Evolutionary conservation across 768 basidiomycete species (phyloP).

Genomic region (Paxillus involutus): DNA sequence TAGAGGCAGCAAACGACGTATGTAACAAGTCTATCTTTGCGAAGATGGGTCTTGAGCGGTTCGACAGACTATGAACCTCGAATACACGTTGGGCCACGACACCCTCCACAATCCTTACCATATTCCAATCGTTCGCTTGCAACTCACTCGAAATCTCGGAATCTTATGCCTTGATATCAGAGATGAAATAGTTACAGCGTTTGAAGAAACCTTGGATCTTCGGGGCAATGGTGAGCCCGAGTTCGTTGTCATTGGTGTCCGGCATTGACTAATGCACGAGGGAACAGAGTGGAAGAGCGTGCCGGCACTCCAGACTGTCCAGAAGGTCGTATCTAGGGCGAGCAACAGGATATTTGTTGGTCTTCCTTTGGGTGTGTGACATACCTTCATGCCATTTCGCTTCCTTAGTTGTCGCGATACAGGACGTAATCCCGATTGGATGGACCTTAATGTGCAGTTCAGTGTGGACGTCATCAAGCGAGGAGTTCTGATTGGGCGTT

Average conservation of each 20-base stretch:
- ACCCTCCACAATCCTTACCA: constrained; percentile 30
- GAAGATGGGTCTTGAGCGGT: neutral
- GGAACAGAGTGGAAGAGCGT: constrained; percentile 38
- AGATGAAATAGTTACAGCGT: constrained; percentile 43
- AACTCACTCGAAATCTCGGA: constrained; percentile 39
- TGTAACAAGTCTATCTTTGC: neutral
- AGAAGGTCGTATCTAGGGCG: constrained; percentile 38
- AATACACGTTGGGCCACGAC: constrained; percentile 37
- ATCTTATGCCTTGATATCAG: constrained; percentile 38
- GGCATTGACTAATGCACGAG: too few relatives aligned
- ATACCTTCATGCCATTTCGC: neutral
- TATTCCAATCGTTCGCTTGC: constrained; percentile 22
- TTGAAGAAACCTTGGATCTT: constrained; percentile 36
- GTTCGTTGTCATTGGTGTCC: too few relatives aligned
- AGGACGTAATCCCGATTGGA: constrained; percentile 43
- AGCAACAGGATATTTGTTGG: constrained; percentile 52
- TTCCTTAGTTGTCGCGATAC: too few relatives aligned
- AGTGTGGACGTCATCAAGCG: constrained; percentile 26
- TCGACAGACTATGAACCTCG: constrained; percentile 34
- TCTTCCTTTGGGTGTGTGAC: constrained; percentile 39
- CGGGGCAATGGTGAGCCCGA: constrained; percentile 15
- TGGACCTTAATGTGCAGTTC: constrained; percentile 28
- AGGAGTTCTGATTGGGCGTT: constrained; percentile 1
- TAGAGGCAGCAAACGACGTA: constrained; percentile 35
- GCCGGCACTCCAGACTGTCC: constrained; percentile 24